Base-by-base conservation (phyloP, 2,329 filamentous ascomycete genomes). In the Penicillium sp. region DNA sequence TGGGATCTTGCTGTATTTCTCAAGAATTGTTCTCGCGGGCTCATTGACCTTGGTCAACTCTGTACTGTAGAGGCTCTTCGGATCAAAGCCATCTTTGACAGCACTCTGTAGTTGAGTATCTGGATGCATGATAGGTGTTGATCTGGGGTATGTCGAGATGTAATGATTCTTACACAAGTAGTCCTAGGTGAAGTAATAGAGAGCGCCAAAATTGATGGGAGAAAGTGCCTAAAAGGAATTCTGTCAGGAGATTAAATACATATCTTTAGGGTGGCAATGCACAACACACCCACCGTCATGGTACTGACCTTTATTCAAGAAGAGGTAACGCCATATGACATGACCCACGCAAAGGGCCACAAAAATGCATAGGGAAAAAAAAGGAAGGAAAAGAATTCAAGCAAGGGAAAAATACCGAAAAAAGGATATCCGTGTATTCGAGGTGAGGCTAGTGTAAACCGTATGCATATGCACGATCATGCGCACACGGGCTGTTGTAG, bases 21-120 rank as follows among this genome's bases (percentile, higher is more conserved):
- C 44, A 7, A 46, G 32, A 16, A 47, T 47, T 7, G 35, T 29
- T 23, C 45, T 16, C 9, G 26, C 45, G 4, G 45, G 45, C 45
- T 47, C 45, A 5, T 39, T 35, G 23, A 47, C 45, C 7, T 47
- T 35, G 3, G 23, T 35, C 34, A 47, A 30, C 8, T 47, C 23
- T 10, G 35, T n/a, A 19, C 26, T 29, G 45, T 47, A 47, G 18
- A 47, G 26, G 10, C 34, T 23, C 34, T 47, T 47, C 23, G 45
- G 45, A 14, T 47, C 45, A 23, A 47, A 47, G n/a, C 45, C 45
- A 18, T 39, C 13, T n/a, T 35, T 47, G 19, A 47, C 45, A 3
- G 45, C 38, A 5, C 18, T 23, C 27, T 34, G 1, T 4, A 49
- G 26, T n/a, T 49, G 38, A 27, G 36, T 41, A 30, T 41, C 27